A percentile compares a stretch with the other conserved stretches of the same genome.
phyloP scores from a whole-genome alignment of 1,284 basidiomycete genomes.

The Flammula alnicola region DNA sequence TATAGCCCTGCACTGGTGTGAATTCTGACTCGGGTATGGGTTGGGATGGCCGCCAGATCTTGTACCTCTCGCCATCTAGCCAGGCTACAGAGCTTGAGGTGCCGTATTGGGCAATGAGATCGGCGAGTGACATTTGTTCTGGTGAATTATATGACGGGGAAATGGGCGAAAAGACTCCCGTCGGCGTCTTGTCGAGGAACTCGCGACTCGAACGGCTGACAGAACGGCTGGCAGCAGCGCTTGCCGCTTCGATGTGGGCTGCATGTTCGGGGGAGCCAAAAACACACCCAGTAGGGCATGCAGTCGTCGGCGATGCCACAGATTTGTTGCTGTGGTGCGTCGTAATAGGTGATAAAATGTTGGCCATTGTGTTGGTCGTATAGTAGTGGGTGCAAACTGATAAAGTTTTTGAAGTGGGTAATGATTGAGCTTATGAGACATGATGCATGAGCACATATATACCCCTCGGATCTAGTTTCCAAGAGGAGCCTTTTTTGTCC shows the following conservation, averaged over 20 bases:
- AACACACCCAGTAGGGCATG: constrained; percentile 9
- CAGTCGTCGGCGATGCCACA: constrained; percentile 1
- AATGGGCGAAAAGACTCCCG: neutral
- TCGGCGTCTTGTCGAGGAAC: neutral
- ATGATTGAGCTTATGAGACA: no score
- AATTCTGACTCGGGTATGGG: constrained; percentile 17
- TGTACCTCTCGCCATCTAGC: constrained; percentile 17
- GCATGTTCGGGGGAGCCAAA: constrained; percentile 6
- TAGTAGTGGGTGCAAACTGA: no score
- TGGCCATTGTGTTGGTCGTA: no score
- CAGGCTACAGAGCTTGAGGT: constrained; percentile 17
- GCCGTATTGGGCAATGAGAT: constrained; percentile 18
- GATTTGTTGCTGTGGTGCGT: neutral
- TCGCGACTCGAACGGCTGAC: neutral
- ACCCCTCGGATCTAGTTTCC: no score
- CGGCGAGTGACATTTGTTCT: constrained; percentile 13
- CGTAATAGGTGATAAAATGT: neutral
- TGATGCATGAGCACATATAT: no score
- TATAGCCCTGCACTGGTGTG: constrained; percentile 15
- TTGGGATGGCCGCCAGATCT: constrained; percentile 17
- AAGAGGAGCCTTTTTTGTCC: no score
- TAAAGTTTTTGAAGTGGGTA: no score
- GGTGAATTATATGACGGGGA: neutral
- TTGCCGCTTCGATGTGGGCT: neutral
- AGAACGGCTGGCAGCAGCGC: neutral